Conservation (phyloP, 2,329 filamentous ascomycete genomes). For the Aspergillus bombycis region DNA sequence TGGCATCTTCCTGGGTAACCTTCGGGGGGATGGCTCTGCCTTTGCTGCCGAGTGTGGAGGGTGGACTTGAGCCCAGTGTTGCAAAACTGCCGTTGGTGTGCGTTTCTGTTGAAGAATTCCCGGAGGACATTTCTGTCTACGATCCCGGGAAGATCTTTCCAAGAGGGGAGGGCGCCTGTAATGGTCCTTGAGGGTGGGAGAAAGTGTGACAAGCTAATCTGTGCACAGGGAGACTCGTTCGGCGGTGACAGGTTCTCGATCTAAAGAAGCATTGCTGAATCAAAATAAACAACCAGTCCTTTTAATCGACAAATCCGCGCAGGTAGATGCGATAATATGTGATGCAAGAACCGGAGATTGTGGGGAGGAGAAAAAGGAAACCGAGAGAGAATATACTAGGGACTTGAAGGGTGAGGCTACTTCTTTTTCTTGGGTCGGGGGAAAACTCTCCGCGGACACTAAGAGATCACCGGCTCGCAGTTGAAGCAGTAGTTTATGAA, state of each 20-base stretch:
- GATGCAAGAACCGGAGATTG: neutral
- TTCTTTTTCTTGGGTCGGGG: conserved; percentile 5
- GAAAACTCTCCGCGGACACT: conserved; percentile 6
- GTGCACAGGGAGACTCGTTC: conserved; percentile 15
- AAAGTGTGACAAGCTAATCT: conserved; percentile 13
- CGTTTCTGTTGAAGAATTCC: conserved; percentile 28
- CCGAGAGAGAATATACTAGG: conserved; percentile 4
- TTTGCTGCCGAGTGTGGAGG: conserved; percentile 35
- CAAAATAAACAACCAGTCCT: conserved; percentile 6
- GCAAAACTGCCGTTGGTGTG: conserved; percentile 27
- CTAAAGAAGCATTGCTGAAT: conserved; percentile 22
- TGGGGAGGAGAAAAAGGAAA: conserved; percentile 6
- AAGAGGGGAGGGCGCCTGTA: neutral
- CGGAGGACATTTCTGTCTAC: conserved; percentile 29
- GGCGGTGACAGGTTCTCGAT: conserved; percentile 14
- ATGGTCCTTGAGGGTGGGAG: neutral
- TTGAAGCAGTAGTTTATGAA: neutral
- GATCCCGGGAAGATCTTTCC: neutral
- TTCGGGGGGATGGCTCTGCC: conserved; percentile 36
- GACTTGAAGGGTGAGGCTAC: neutral
- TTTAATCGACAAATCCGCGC: neutral
- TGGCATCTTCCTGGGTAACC: conserved; percentile 32
- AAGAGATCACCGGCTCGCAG: neutral
- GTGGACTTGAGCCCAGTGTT: conserved; percentile 27
- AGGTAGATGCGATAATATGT: neutral